Conservation (phyloP, 2,329 filamentous ascomycete species). For the Plectosphaerella plurivora region DNA sequence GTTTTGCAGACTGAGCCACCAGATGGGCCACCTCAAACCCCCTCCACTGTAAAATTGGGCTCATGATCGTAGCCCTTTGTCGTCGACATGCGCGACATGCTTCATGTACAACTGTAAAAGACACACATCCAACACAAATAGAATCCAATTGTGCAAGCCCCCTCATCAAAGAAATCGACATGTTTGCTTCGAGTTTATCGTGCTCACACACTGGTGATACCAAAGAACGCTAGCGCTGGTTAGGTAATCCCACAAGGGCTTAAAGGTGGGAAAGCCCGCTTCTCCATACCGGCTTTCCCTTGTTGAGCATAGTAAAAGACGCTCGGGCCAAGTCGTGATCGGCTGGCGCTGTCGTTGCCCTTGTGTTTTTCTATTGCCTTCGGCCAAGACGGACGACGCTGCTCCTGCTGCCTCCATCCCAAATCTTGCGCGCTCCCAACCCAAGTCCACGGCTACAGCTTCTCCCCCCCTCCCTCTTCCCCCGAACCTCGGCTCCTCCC, state of each 20-base stretch:
- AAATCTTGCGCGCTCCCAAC: slow-evolving; percentile 5
- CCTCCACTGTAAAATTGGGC: neutral
- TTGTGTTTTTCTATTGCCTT: slow-evolving; percentile 6
- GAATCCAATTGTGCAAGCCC: no score
- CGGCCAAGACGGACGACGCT: neutral
- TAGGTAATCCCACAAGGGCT: neutral
- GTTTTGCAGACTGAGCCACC: slow-evolving; percentile 55
- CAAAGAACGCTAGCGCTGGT: neutral
- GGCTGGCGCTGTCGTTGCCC: neutral
- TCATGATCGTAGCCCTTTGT: neutral
- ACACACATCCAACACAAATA: no score
- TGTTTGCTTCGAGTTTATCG: no score
- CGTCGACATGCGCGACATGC: no score
- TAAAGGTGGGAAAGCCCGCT: neutral
- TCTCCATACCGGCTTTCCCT: neutral
- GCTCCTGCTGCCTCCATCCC: neutral
- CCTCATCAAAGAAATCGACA: no score
- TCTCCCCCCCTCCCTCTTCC: slow-evolving; percentile 1
- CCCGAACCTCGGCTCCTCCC: neutral
- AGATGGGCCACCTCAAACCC: neutral
- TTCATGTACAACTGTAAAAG: no score
- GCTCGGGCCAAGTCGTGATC: slow-evolving; percentile 13
- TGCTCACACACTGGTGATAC: no score
- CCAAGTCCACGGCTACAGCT: slow-evolving; percentile 2
- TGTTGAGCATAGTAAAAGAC: neutral